A percentile compares a stretch with the other conserved stretches of the same genome.
Evolutionary conservation across 2,329 filamentous ascomycete species (phyloP).

Genomic region (Aspergillus sp.): DNA sequence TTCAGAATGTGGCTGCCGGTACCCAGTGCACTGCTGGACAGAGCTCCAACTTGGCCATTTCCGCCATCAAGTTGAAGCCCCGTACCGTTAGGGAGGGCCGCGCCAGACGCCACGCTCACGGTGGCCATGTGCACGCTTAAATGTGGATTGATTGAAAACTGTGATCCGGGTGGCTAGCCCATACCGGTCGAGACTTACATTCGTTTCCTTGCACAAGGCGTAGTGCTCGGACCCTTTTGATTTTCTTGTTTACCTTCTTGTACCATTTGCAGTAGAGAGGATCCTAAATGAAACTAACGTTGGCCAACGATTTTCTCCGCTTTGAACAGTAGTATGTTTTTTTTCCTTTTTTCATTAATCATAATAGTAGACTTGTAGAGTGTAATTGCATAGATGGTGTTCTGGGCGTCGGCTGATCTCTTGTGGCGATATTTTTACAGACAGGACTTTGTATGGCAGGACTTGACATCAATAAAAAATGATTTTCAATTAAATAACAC

Average conservation of each 20-base stretch:
- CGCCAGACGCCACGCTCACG: constrained; percentile 29
- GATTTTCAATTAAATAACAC: no score
- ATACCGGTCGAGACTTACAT: constrained; percentile 8
- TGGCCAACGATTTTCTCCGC: not conserved
- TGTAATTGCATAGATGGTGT: no score
- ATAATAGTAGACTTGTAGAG: no score
- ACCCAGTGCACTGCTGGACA: constrained; percentile 53
- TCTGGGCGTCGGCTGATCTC: no score
- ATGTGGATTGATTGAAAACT: constrained; percentile 8
- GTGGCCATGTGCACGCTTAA: constrained; percentile 27
- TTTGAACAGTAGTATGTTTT: no score
- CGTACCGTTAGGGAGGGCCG: constrained; percentile 32
- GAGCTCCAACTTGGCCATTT: constrained; percentile 28
- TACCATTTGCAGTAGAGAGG: constrained; percentile 3
- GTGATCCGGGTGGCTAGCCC: constrained; percentile 19
- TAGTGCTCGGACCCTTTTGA: constrained; percentile 8
- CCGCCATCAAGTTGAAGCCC: constrained; percentile 25
- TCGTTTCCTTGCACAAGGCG: constrained; percentile 15
- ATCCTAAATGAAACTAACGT: not conserved
- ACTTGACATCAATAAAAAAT: no score
- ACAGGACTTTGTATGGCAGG: no score
- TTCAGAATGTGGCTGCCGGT: constrained; percentile 55
- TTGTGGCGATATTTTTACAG: no score
- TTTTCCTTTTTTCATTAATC: no score
- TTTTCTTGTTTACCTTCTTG: constrained; percentile 11